Conservation (phyloP, 768 basidiomycete genomes). For the Trametopsis cervina region DNA sequence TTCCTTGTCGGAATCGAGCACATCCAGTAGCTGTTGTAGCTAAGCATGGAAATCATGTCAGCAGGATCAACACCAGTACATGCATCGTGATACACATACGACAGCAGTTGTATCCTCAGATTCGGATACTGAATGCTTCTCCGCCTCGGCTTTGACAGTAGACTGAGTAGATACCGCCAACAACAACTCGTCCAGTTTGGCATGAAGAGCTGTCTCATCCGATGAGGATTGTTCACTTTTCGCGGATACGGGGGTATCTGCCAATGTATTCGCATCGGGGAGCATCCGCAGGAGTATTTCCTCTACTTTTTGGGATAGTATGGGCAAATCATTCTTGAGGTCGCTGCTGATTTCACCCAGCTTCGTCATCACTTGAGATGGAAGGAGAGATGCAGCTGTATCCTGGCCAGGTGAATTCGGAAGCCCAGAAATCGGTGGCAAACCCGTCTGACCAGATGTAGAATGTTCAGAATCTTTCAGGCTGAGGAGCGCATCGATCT, state of each 20-base stretch:
- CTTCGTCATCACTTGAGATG: constrained; percentile 21
- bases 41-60: constrained; percentile 15
- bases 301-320: constrained; percentile 15
- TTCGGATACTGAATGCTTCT: not conserved
- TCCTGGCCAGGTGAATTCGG: not conserved
- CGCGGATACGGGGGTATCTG: not conserved
- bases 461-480: not conserved
- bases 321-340: constrained; percentile 27
- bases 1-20: constrained; percentile 41
- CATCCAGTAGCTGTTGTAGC: constrained; percentile 38
- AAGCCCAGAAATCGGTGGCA: not conserved
- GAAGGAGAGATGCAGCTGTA: not conserved
- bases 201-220: constrained; percentile 25
- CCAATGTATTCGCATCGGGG: not conserved
- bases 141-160: not conserved
- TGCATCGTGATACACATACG: not conserved
- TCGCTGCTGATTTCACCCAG: constrained; percentile 34
- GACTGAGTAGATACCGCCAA: too few relatives aligned
- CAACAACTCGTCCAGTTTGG: constrained; percentile 33
- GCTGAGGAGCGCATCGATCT: constrained; percentile 18
- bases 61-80: not conserved
- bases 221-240: not conserved
- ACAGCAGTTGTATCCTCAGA: not conserved
- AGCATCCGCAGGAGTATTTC: constrained; percentile 6
- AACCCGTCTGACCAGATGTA: constrained; percentile 1